Base-by-base conservation (phyloP, 495 filamentous ascomycete species). In the Neurospora terricola region DNA sequence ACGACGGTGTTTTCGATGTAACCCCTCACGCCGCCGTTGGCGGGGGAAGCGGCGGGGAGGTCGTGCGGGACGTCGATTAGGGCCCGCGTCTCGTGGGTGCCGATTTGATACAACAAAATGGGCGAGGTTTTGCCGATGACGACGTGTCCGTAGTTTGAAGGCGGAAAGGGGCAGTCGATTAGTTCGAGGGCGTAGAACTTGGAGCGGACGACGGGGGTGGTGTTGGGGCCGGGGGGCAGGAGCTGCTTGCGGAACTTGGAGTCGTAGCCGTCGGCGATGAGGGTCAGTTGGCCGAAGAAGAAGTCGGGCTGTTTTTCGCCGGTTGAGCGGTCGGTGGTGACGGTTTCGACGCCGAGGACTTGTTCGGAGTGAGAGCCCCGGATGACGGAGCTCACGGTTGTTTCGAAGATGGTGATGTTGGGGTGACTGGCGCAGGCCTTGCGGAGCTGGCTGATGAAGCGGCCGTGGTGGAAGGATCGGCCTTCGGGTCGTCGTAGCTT, bases 71-170 rank as follows among this genome's bases (percentile, higher is more conserved):
- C 88, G 82, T 98, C 94, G 77, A 98, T 87, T 14, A 99, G 87
- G 23, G 92, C 92, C 66, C 96, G 88, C 5, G 96, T 99, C 81
- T 98, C 96, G 83, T 91, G 93, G 14, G 93, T 92, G 76, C 96
- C 95, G 82, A 99, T 99, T 83, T 98, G 96, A 85, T 99, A 99
- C 73, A 99, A 87, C 23, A 99, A 90, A 62, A 97, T 90, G 1
- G 95, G 95, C 6, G 90, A 87, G 38, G 87, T 86, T 71, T 92
- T 88, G 72, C 91, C 91, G 72, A 99, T 90, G 43, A 98, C 84
- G 70, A 99, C 95, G 80, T 97, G 95, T 21, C 96, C 96, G 81
- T 92, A 91, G 74, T 87, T 81, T 4, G 91, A 88, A 30, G 82
- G 81, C 5, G 94, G 93, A 3, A 98, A 88, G 21, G 88, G 84